Conservation (phyloP, 2,329 filamentous ascomycete genomes). For the Zalaria obscura region DNA sequence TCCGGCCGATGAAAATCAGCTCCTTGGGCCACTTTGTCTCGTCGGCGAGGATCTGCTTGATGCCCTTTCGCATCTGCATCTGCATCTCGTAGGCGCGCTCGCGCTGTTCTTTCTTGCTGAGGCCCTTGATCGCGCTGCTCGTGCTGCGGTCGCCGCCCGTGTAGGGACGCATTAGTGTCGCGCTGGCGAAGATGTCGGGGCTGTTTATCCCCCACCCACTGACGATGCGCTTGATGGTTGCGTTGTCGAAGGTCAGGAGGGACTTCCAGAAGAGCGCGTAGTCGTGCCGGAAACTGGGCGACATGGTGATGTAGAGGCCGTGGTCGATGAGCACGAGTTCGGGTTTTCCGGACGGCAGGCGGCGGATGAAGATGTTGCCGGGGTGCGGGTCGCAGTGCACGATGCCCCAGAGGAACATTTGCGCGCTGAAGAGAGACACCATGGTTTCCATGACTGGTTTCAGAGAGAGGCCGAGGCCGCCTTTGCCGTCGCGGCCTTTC, state of each 20-base stretch:
- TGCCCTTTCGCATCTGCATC: conserved; percentile 52
- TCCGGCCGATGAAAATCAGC: conserved; percentile 81
- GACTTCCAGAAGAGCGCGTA: conserved; percentile 90
- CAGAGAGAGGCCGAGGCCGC: conserved; percentile 69
- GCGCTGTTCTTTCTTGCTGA: conserved; percentile 42
- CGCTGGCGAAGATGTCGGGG: conserved; percentile 79
- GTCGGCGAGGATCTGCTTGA: conserved; percentile 70
- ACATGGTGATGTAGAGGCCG: conserved; percentile 88
- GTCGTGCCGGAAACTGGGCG: conserved; percentile 66
- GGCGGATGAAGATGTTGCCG: conserved; percentile 90
- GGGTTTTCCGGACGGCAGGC: conserved; percentile 64
- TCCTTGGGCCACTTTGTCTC: conserved; percentile 83
- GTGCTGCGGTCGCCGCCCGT: conserved; percentile 64
- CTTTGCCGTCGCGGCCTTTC: conserved; percentile 56
- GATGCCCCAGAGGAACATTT: conserved; percentile 94
- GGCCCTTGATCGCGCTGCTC: conserved; percentile 30
- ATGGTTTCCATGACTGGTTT: conserved; percentile 93
- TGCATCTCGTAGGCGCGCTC: conserved; percentile 66
- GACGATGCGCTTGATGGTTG: conserved; percentile 58
- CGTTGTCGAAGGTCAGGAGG: conserved; percentile 85
- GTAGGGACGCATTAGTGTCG: conserved; percentile 82
- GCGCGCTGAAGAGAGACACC: conserved; percentile 89
- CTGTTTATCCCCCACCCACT: conserved; percentile 76
- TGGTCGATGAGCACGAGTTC: conserved; percentile 96
- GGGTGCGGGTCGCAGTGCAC: conserved; percentile 97